Base-by-base conservation (phyloP, 2,329 filamentous ascomycete species). In the Botrytis tulipae region DNA sequence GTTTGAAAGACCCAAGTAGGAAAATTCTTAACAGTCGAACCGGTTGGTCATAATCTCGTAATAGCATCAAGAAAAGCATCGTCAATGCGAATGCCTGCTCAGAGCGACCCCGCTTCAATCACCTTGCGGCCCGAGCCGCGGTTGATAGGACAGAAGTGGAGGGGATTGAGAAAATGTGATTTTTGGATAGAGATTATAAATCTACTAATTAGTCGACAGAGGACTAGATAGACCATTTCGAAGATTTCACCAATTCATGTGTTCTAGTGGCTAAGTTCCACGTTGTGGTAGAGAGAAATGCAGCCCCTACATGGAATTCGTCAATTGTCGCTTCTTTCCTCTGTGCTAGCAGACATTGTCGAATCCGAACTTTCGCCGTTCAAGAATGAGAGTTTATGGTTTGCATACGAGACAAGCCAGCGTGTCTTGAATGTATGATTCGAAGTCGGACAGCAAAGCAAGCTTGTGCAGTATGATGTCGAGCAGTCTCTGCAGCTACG, bases 121-220 rank as follows among this genome's bases (percentile, higher is more conserved):
- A 71, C 57, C 40, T 35, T 51, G n/a, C 61, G 70, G 70, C 60
- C 70, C 60, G 46, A 44, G 60, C 70, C 61, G 70, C 22, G 48
- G 22, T 35, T 48, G 65, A 51, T 29, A 37, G 46, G 46, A 40
- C 32, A 51, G 63, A 29, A 46, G 60, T 62, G 63, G 44, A 67
- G 44, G 14, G 3, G 22, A 37, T 25, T 20, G 61, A 65, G n/a
- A 14, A 32, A 35, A 6, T 16, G 9, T 18, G 35, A 9, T 54
- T 22, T 32, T 54, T 14, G 10, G 9, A 59, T 59, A 48, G 16
- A 54, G 3, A 14, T 54, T 54, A 37, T 37, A 42, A 46, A 72
- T n/a, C 35, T 35, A 35, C n/a, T 37, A 65, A 37, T 37, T 22
- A 18, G 60, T 37, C 63, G 35, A 12, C 8, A 37, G 60, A 46